These are phyloP conservation scores for Mucor saturninus DNA, from an alignment of 371 early-diverging fungal genomes.

Conservation along the genomic window DNA sequence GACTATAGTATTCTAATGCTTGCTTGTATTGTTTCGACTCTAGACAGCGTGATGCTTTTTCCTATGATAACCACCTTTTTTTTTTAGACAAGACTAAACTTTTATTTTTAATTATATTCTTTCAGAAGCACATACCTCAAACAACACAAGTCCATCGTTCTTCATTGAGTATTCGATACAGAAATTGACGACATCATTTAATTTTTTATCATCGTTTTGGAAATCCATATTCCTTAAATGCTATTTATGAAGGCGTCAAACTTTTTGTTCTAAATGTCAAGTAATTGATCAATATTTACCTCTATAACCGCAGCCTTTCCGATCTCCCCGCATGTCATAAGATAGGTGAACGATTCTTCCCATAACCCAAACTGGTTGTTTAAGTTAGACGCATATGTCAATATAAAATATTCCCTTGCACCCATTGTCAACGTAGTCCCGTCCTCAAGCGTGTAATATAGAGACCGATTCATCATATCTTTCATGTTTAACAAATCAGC, in stretches of 20 bases:
- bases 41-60: slow-evolving; percentile 6
- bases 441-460: not conserved
- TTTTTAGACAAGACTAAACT: not conserved
- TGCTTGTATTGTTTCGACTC: slow-evolving; percentile 11
- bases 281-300: not conserved
- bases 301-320: slow-evolving; percentile 15
- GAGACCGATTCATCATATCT: slow-evolving; percentile 4
- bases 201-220: slow-evolving; percentile 2
- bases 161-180: slow-evolving; percentile 12
- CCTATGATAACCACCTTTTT: not conserved
- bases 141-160: slow-evolving; percentile 6
- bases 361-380: slow-evolving; percentile 7
- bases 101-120: not conserved
- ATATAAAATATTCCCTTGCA: slow-evolving; percentile 11
- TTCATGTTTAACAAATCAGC: slow-evolving; percentile 12
- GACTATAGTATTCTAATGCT: slow-evolving; percentile 14
- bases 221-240: slow-evolving; percentile 10
- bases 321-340: slow-evolving; percentile 12
- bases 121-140: slow-evolving; percentile 7
- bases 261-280: no score
- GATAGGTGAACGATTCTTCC: slow-evolving; percentile 13
- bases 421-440: not conserved
- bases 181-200: slow-evolving; percentile 9
- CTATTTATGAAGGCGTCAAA: not conserved
- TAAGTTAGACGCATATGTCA: slow-evolving; percentile 15